Evolutionary conservation across 257 asterid species (phyloP).

Genomic region (Lycium barbarum): DNA sequence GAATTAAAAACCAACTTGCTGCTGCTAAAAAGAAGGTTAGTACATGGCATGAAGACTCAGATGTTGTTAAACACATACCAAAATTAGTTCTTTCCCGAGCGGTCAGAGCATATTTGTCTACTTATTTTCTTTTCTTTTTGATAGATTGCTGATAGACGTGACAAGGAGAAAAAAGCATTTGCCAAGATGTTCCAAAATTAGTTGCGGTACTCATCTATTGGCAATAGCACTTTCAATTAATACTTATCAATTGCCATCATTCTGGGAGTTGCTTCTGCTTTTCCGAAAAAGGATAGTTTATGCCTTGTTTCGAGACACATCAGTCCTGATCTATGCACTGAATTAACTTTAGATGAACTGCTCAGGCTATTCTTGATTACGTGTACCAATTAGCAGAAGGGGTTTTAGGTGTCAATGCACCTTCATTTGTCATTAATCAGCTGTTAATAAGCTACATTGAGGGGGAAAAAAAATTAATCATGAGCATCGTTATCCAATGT

Average conservation of each 20-base stretch:
- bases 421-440: not conserved
- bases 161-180: conserved; percentile 77
- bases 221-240: not conserved
- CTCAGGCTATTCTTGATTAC: conserved; percentile 25
- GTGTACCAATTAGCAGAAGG: conserved; percentile 9
- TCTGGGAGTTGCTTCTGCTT: conserved; percentile 18
- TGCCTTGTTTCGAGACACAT: conserved; percentile 1
- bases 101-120: not conserved
- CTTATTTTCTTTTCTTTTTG: conserved; percentile 19
- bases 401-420: conserved; percentile 25
- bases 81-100: not conserved
- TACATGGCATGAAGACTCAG: not conserved
- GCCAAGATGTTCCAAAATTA: conserved; percentile 70
- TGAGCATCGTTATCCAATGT: not conserved
- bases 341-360: conserved; percentile 21
- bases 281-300: conserved; percentile 24
- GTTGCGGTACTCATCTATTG: conserved; percentile 40
- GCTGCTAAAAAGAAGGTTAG: conserved; percentile 86
- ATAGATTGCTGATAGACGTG: conserved; percentile 79
- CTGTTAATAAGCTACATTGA: not conserved
- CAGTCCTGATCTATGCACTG: not conserved
- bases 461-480: not conserved
- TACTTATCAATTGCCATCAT: not conserved
- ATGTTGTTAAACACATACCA: not conserved
- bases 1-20: conserved; percentile 77